Evolutionary conservation across 345 rosid genomes (phyloP).

Genomic region (Chamaenerion angustifolium): DNA sequence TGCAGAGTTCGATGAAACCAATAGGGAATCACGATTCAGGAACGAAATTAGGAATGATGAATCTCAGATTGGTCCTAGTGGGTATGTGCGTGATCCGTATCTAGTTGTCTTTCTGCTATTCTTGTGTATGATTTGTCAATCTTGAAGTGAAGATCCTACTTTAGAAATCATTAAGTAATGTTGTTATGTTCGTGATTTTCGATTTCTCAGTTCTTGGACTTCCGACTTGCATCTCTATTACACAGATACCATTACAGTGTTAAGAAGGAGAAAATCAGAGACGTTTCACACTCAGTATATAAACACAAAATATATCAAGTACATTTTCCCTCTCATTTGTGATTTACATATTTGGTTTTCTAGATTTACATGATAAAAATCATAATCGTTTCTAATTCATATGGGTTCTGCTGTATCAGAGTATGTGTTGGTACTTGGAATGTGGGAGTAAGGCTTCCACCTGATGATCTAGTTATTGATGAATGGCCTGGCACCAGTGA

Average conservation of each 20-base stretch:
- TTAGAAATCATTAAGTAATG: too few species aligned
- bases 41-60: slow-evolving; percentile 20
- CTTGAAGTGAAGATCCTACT: too few species aligned
- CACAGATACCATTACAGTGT: slow-evolving; percentile 34
- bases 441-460: slow-evolving; percentile 76
- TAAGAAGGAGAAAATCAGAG: slow-evolving; percentile 70
- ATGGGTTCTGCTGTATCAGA: slow-evolving; percentile 17
- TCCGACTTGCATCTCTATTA: not conserved
- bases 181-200: not conserved
- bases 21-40: slow-evolving; percentile 17
- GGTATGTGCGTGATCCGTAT: slow-evolving; percentile 9
- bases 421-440: slow-evolving; percentile 83
- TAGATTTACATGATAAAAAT: too few species aligned
- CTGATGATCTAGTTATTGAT: slow-evolving; percentile 76
- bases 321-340: slow-evolving; percentile 3
- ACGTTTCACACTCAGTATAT: slow-evolving; percentile 74
- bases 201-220: too few species aligned
- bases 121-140: too few species aligned
- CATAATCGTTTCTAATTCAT: not conserved
- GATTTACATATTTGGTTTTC: not conserved
- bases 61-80: slow-evolving; percentile 20
- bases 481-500: slow-evolving; percentile 63
- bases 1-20: slow-evolving; percentile 12
- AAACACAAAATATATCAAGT: slow-evolving; percentile 70
- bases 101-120: too few species aligned